Conservation (phyloP, 108 stramenopile species). For the Epithemia pelagica region DNA sequence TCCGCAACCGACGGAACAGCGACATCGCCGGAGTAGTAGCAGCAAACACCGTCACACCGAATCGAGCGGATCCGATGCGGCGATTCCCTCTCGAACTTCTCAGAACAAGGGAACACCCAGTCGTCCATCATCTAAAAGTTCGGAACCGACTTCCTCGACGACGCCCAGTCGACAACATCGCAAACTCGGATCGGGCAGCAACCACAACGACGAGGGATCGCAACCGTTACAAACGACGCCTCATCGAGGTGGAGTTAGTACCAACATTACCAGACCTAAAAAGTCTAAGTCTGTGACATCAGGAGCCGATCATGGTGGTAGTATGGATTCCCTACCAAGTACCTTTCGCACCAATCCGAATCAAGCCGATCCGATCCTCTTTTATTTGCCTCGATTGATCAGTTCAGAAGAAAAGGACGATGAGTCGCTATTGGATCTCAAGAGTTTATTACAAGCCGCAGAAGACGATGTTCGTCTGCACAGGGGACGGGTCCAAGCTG, state of each 20-base stretch:
- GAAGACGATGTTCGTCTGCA: conserved; percentile 52
- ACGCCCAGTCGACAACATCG: neutral
- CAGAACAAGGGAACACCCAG: neutral
- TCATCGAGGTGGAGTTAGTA: too few relatives aligned
- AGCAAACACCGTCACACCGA: neutral
- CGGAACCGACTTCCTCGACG: neutral
- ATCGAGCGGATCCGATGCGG: neutral
- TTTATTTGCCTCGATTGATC: conserved; percentile 21
- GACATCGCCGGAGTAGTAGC: neutral
- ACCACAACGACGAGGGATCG: neutral
- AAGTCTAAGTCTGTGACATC: neutral
- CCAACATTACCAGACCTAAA: neutral
- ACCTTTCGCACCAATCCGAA: conserved; percentile 23
- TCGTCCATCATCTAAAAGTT: neutral
- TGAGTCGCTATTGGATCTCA: conserved; percentile 13
- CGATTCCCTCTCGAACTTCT: neutral
- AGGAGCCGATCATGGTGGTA: neutral
- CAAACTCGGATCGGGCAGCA: neutral
- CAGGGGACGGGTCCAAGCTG: conserved; percentile 44
- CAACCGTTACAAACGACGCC: neutral
- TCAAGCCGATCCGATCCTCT: conserved; percentile 30
- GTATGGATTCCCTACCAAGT: conserved; percentile 20
- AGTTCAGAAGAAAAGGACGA: conserved; percentile 3
- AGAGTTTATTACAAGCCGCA: conserved; percentile 36
- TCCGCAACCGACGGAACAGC: neutral